Conservation (phyloP, 805 yeast genomes). For the Yarrowia divulgata region DNA sequence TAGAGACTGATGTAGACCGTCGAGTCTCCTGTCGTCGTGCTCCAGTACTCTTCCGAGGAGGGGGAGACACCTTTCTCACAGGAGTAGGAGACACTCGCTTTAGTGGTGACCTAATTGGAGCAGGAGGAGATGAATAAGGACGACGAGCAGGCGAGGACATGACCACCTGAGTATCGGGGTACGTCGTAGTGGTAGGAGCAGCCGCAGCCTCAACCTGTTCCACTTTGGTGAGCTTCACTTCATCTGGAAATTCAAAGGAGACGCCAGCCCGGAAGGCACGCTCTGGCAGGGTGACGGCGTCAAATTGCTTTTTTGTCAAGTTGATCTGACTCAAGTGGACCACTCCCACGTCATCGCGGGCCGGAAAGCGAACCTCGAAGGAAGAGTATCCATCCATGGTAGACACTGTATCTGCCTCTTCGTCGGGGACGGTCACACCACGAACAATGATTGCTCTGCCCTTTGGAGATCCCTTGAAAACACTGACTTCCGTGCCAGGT, state of each 20-base stretch:
- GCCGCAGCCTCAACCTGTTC: not conserved
- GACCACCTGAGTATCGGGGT: conserved; percentile 3
- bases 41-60: conserved; percentile 6
- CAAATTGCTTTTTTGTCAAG: conserved; percentile 1
- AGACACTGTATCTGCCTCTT: not conserved
- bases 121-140: not conserved
- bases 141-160: conserved; percentile 1
- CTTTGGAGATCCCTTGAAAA: not conserved
- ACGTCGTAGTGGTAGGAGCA: not conserved
- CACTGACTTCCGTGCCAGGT: not conserved
- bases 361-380: not conserved
- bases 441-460: not conserved
- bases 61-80: not conserved
- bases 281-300: not conserved
- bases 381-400: conserved; percentile 27
- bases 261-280: not conserved
- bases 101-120: not conserved
- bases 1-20: conserved; percentile 6
- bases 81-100: conserved; percentile 7
- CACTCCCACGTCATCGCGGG: not conserved
- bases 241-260: conserved; percentile 8
- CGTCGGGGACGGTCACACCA: not conserved
- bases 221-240: conserved; percentile 3
- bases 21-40: conserved; percentile 7
- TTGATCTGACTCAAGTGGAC: not conserved